Evolutionary conservation across 2,329 filamentous ascomycete genomes (phyloP), one percentile per base, ranked within the genome.

Genomic region (Venturia pyrina): DNA sequence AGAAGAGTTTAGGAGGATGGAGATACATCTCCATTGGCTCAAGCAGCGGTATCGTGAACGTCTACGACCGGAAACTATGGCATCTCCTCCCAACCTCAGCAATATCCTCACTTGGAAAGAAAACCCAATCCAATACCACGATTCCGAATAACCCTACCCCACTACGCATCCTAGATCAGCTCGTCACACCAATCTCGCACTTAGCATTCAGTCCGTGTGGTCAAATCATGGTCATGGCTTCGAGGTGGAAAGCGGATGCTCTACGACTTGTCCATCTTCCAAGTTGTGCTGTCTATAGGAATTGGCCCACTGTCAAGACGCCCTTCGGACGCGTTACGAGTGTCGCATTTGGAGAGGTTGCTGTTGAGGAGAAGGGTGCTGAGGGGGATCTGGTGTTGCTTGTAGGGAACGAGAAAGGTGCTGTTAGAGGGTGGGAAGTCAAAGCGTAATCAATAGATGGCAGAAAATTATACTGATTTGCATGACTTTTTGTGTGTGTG

Each of bases 221-320:
- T 1, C 95, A 99, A 78, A 79, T 98, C 63, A 79, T 99, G 70
- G 91, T 87, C 0, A 92, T 98, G 80, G 90, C 87, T 50, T 96
- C 90, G 77, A 85, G 85, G 68, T 89, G 89, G 83, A 96, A 96
- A 82, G 89, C 89, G 74, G 92, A 97, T 77, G 91, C 93, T 0
- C 78, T 99, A 75, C 84, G 89, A 72, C 79, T 99, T 69, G 91
- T 93, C 41, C 95, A 99, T 76, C 79, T 99, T 70, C 93, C 93
- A 0, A 93, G 86, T 70, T 96, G 92, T 76, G 96, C 92, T 1
- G 91, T 98, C 24, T 99, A 95, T 82, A 87, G 88, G 72, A 99
- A 99, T 77, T 99, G 95, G 95, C 95, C 95, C 32, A 99, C 93
- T 65, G 85, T 87, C 69, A 88, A 89, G 75, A 99, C 95, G 66